A percentile compares a stretch with the other conserved stretches of the same genome.
phyloP scores from a whole-genome alignment of 1,284 basidiomycete species.

The Chalciporus sp. region DNA sequence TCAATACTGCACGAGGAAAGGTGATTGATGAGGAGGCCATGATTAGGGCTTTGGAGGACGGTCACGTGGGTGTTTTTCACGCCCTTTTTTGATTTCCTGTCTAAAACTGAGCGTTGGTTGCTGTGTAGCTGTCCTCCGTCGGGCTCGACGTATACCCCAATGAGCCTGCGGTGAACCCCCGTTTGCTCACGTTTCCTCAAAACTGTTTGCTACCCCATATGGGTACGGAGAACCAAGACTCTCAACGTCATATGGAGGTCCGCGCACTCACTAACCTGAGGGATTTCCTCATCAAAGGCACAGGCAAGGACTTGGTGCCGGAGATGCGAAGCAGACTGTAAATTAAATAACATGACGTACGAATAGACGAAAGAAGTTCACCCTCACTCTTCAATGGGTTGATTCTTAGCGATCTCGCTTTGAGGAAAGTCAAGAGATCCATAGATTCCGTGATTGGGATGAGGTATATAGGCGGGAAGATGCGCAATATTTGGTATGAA shows the following conservation, averaged over 20 bases:
- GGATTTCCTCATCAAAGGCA: constrained; percentile 66
- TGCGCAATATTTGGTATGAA: not conserved
- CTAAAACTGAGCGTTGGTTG: not conserved
- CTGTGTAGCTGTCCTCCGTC: constrained; percentile 70
- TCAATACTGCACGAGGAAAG: constrained; percentile 91
- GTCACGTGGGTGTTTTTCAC: constrained; percentile 63
- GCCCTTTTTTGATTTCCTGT: not conserved
- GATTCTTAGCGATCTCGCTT: not conserved
- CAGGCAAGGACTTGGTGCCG: constrained; percentile 64
- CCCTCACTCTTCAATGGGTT: not conserved
- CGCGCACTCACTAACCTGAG: constrained; percentile 72
- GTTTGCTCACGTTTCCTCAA: constrained; percentile 77
- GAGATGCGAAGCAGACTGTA: constrained; percentile 50
- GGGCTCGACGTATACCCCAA: constrained; percentile 91
- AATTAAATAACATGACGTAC: not conserved
- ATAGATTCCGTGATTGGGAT: not conserved
- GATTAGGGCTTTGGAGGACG: constrained; percentile 81
- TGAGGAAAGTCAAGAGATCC: not conserved
- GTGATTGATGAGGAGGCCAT: constrained; percentile 88
- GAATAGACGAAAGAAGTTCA: not conserved
- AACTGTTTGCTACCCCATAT: constrained; percentile 88
- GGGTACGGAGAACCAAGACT: constrained; percentile 85
- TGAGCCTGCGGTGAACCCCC: constrained; percentile 85
- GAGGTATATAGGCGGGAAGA: not conserved
- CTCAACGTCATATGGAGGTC: constrained; percentile 82